These are phyloP conservation scores for Cichorium intybus DNA, from an alignment of 140 eudicot species.

Conservation along the genomic window DNA sequence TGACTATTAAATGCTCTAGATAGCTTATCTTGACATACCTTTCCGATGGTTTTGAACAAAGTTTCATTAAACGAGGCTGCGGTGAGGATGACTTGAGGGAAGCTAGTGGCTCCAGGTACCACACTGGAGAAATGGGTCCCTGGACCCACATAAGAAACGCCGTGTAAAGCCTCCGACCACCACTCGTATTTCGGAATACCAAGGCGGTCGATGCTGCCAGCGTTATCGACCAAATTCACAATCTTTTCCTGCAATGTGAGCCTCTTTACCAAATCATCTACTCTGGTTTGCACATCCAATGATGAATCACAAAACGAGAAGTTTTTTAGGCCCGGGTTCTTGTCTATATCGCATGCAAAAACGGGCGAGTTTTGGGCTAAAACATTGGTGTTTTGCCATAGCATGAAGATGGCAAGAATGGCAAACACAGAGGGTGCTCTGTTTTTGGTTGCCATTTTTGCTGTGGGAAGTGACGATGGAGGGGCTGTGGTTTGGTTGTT, in stretches of 20 bases:
- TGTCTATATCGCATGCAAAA: slow-evolving; percentile 70
- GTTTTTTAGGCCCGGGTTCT: slow-evolving; percentile 41
- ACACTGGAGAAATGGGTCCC: slow-evolving; percentile 57
- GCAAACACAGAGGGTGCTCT: slow-evolving; percentile 47
- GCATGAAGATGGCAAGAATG: slow-evolving; percentile 24
- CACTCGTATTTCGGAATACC: slow-evolving; percentile 84
- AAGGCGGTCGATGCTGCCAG: slow-evolving; percentile 53
- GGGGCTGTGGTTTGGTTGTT: slow-evolving; percentile 24
- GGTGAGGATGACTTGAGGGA: slow-evolving; percentile 87
- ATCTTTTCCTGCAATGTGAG: slow-evolving; percentile 79
- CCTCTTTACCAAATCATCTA: slow-evolving; percentile 54
- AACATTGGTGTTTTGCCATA: slow-evolving; percentile 3
- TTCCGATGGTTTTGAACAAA: slow-evolving; percentile 74
- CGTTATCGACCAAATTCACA: slow-evolving; percentile 43
- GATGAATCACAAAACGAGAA: slow-evolving; percentile 59
- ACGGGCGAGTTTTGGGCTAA: slow-evolving; percentile 42
- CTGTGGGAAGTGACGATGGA: not conserved
- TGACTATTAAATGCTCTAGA: not conserved
- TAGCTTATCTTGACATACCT: slow-evolving; percentile 40
- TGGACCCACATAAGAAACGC: slow-evolving; percentile 61
- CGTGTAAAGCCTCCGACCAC: slow-evolving; percentile 99
- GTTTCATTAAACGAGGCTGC: slow-evolving; percentile 81
- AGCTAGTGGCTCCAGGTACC: slow-evolving; percentile 89
- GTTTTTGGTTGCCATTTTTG: slow-evolving; percentile 26
- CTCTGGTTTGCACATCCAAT: slow-evolving; percentile 47